Evolutionary conservation across 345 rosid genomes (phyloP).

Genomic region (Linum trigynum): DNA sequence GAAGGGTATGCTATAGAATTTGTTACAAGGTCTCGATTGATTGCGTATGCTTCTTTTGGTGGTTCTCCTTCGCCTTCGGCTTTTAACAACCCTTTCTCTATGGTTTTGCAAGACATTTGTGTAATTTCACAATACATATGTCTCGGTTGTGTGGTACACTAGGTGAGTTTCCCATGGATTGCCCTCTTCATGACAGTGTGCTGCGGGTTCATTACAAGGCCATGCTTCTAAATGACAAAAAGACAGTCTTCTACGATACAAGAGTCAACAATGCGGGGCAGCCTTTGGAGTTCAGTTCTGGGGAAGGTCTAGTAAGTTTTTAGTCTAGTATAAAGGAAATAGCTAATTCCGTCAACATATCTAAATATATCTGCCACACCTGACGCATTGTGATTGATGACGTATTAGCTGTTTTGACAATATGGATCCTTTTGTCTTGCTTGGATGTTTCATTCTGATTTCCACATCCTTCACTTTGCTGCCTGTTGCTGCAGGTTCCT

Average conservation of each 20-base stretch:
- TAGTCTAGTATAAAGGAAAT: neutral
- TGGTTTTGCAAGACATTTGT: neutral
- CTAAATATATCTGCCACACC: neutral
- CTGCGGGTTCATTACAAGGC: conserved; percentile 82
- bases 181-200: conserved; percentile 86
- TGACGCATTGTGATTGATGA: neutral
- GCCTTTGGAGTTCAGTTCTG: conserved; percentile 88
- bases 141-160: conserved; percentile 12
- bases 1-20: conserved; percentile 41
- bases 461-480: neutral
- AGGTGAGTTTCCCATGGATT: conserved; percentile 99
- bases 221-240: conserved; percentile 72
- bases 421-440: neutral
- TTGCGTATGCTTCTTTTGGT: neutral
- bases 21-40: neutral
- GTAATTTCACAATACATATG: neutral
- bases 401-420: neutral
- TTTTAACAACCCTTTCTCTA: conserved; percentile 5
- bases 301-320: conserved; percentile 84
- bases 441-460: neutral
- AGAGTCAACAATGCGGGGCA: conserved; percentile 61
- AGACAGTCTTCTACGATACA: conserved; percentile 66
- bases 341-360: neutral
- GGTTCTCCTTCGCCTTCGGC: neutral
- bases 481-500: conserved; percentile 47